Conservation (phyloP, 2,329 filamentous ascomycete species). For the Pseudogymnoascus sp. region DNA sequence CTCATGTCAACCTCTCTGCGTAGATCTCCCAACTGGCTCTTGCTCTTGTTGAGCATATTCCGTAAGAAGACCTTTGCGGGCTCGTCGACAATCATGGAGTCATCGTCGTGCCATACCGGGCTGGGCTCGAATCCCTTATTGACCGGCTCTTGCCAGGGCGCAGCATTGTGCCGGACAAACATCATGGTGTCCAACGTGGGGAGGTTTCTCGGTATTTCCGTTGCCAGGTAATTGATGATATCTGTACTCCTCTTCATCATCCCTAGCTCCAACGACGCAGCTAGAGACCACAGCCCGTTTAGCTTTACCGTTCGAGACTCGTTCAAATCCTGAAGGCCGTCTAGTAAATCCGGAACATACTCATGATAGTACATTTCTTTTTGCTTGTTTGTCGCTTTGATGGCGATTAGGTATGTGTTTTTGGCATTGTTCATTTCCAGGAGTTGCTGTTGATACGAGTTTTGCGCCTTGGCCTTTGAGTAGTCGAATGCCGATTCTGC, state of each 20-base stretch:
- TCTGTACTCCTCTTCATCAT: slow-evolving; percentile 67
- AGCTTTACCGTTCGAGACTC: slow-evolving; percentile 80
- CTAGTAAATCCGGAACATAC: slow-evolving; percentile 87
- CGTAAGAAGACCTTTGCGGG: slow-evolving; percentile 81
- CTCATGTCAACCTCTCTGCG: slow-evolving; percentile 80
- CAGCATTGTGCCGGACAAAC: slow-evolving; percentile 90
- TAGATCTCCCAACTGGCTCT: slow-evolving; percentile 71
- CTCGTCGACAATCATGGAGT: slow-evolving; percentile 77
- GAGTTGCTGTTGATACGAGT: slow-evolving; percentile 84
- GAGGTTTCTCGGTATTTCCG: slow-evolving; percentile 80
- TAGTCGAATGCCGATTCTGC: slow-evolving; percentile 84
- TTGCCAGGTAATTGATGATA: slow-evolving; percentile 62
- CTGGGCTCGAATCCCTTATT: slow-evolving; percentile 89
- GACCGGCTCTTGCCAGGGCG: slow-evolving; percentile 70
- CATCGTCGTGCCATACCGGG: slow-evolving; percentile 94
- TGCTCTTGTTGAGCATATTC: slow-evolving; percentile 87
- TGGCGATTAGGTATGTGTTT: slow-evolving; percentile 93
- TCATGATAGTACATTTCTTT: slow-evolving; percentile 98
- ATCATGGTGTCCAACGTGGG: slow-evolving; percentile 92
- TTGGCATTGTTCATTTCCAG: slow-evolving; percentile 96
- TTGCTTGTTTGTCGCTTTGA: slow-evolving; percentile 95
- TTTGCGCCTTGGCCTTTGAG: slow-evolving; percentile 79
- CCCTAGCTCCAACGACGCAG: slow-evolving; percentile 70
- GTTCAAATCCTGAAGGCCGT: slow-evolving; percentile 87
- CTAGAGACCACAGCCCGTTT: slow-evolving; percentile 78